Base-by-base conservation (phyloP, 2,329 filamentous ascomycete genomes). In the Uncinocarpus reesii region DNA sequence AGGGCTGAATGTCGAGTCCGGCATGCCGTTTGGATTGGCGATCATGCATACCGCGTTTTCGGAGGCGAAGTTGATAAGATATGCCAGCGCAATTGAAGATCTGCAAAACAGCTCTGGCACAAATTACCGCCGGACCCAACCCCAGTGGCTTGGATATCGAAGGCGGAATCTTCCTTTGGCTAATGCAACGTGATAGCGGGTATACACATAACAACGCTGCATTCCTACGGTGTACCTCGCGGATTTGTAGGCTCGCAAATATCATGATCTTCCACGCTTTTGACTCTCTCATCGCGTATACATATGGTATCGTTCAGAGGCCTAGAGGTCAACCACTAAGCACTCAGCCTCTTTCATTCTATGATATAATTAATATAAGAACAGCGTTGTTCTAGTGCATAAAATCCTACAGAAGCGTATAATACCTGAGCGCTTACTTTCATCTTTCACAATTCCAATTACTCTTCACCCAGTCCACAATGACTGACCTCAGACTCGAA, bases 31-130 rank as follows among this genome's bases (percentile, higher is more conserved):
- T 53, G 78, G 79, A 1, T 61, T 83, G 26, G 76, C 71, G 0
- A 67, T 83, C 3, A 72, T 78, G 68, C 61, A 78, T 46, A 82
- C 78, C 1, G 80, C 79, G 0, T 84, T 75, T 70, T 73, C 69
- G 1, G 81, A 84, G 60, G 64, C 63, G 0, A 67, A 68, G 46
- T 62, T 84, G 52, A 66, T 84, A 43, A 75, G 68, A 57, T 83
- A 74, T 67, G 79, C 70, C 0, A 83, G 76, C 57, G 79, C 78
- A 1, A 79, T 81, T 56, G 78, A 82, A 62, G 73, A 81, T 59
- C 59, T 80, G 52, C 73, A 76, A 60, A 56, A 64, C 20, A 64
- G 57, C 2, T 64, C 65, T 4, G 59, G 66, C 5, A 72, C 70
- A 0, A 56, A 61, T 10, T 73, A 73, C 48, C 69, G 70, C 60